Percentiles rank a stretch among this genome's conserved stretches.
Evolutionary conservation across 345 rosid genomes (phyloP).

Genomic region (Atalantia buxifolia): DNA sequence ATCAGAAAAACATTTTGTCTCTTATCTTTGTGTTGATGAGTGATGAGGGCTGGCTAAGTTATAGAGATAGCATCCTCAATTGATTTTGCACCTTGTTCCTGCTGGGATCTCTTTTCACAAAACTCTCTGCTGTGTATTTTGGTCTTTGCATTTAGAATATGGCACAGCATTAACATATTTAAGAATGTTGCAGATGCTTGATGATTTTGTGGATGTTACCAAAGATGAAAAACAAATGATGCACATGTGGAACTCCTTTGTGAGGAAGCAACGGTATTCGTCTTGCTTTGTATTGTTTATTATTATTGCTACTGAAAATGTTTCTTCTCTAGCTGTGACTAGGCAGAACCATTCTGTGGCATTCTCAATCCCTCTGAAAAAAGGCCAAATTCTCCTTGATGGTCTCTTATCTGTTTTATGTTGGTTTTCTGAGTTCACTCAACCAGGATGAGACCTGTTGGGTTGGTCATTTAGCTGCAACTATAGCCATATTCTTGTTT

Average conservation of each 20-base stretch:
- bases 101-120: not conserved
- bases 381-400: not conserved
- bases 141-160: not conserved
- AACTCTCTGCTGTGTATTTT: not conserved
- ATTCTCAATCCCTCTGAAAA: not conserved
- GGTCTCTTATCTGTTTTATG: not conserved
- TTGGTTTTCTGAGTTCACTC: not conserved
- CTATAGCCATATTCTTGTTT: not conserved
- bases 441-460: not conserved
- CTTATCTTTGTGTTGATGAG: not conserved
- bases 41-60: not conserved
- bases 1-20: not conserved
- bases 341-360: not conserved
- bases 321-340: not conserved
- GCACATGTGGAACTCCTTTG: constrained; percentile 99
- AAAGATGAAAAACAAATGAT: constrained; percentile 94
- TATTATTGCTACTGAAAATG: not conserved
- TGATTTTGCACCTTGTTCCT: not conserved
- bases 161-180: not conserved
- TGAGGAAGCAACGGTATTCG: constrained; percentile 84
- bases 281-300: not conserved
- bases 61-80: not conserved
- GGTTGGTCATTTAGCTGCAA: not conserved
- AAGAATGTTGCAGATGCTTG: constrained; percentile 75
- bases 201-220: constrained; percentile 97